Evolutionary conservation across 805 yeast genomes (phyloP).

Genomic region (Ogataea salicorniae): DNA sequence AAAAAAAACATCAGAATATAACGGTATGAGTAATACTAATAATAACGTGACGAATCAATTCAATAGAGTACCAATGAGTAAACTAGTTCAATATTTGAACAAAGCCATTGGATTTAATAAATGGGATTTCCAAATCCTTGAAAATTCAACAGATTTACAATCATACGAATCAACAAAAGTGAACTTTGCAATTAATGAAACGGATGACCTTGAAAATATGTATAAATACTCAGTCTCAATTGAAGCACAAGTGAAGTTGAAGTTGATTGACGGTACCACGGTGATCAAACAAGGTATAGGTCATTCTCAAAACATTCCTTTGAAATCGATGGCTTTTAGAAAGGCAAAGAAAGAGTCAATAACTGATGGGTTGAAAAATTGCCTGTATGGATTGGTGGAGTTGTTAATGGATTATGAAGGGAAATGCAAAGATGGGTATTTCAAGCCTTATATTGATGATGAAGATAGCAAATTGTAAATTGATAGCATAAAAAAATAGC

Average conservation of each 20-base stretch:
- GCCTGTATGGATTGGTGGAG: slow-evolving; percentile 34
- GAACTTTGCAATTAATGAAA: slow-evolving; percentile 5
- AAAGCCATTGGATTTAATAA: slow-evolving; percentile 47
- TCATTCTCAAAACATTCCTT: slow-evolving; percentile 29
- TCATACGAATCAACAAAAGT: background rate
- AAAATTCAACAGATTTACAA: slow-evolving; percentile 15
- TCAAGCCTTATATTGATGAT: slow-evolving; percentile 9
- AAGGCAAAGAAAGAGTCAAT: slow-evolving; percentile 44
- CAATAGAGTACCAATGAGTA: slow-evolving; percentile 15
- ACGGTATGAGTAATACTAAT: background rate
- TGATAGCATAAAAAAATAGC: too few species aligned
- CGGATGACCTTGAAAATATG: slow-evolving; percentile 16
- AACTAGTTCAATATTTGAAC: slow-evolving; percentile 37
- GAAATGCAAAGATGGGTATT: slow-evolving; percentile 21
- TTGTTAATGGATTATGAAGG: slow-evolving; percentile 27
- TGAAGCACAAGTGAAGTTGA: slow-evolving; percentile 31
- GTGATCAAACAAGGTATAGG: slow-evolving; percentile 38
- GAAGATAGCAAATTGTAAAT: too few species aligned
- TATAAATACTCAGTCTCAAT: slow-evolving; percentile 13
- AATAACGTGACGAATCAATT: slow-evolving; percentile 7
- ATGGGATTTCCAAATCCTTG: slow-evolving; percentile 38
- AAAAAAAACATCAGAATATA: too few species aligned
- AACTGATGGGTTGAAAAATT: slow-evolving; percentile 40
- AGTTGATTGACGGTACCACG: slow-evolving; percentile 40
- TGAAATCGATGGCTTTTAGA: slow-evolving; percentile 31